These are phyloP conservation scores for Gonium pectorale DNA, from an alignment of 139 green algal species.

Conservation along the genomic window DNA sequence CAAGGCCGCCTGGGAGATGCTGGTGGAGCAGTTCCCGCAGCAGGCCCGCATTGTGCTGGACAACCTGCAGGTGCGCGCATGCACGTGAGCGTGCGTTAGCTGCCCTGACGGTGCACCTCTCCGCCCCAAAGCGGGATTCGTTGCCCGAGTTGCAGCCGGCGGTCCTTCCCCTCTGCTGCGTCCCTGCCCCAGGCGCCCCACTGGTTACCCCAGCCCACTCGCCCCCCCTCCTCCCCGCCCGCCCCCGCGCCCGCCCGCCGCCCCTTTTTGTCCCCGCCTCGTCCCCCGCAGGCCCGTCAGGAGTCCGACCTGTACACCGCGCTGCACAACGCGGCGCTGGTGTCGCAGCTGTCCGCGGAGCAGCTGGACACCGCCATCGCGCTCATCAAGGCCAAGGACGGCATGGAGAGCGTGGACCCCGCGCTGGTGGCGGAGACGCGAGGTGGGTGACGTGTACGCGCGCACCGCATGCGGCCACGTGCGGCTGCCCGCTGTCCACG, in stretches of 20 bases:
- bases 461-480: no score
- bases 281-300: background rate
- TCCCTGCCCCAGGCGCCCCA: background rate
- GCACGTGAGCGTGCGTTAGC: no score
- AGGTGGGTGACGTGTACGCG: background rate
- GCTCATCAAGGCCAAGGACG: constrained; percentile 11
- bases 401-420: background rate
- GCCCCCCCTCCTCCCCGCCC: background rate
- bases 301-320: background rate
- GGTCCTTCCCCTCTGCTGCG: background rate
- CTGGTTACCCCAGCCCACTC: background rate
- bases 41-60: constrained; percentile 62
- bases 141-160: background rate
- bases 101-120: background rate
- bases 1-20: background rate
- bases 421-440: constrained; percentile 1
- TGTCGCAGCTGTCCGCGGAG: background rate
- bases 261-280: no score
- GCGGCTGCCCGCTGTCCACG: no score
- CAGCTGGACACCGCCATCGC: constrained; percentile 2
- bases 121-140: no score
- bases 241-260: background rate
- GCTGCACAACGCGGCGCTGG: background rate
- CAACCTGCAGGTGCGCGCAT: constrained; percentile 59
- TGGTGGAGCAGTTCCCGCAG: constrained; percentile 58